Conservation (phyloP, 352 stramenopile genomes). For the Phytophthora multivora region DNA sequence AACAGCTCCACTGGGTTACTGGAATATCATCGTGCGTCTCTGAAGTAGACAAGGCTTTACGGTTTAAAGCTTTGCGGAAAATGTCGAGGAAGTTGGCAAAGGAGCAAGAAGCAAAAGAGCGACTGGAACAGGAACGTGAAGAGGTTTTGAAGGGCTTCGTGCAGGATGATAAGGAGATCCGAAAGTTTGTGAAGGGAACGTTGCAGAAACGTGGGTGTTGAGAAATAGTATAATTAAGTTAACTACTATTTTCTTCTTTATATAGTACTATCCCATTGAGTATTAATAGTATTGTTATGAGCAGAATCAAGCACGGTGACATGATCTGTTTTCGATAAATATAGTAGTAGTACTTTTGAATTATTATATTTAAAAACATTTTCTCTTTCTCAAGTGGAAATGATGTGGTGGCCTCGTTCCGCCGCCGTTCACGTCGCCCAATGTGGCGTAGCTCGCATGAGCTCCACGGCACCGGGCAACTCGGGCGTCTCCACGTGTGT, state of each 20-base stretch:
- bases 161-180: constrained; percentile 6
- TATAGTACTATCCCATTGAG: no score
- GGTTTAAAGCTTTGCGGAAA: constrained; percentile 15
- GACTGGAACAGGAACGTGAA: constrained; percentile 12
- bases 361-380: no score
- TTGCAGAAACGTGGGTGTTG: not conserved
- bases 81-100: constrained; percentile 17
- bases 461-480: constrained; percentile 15
- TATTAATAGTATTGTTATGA: no score
- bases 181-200: constrained; percentile 8
- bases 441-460: not conserved
- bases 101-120: constrained; percentile 20
- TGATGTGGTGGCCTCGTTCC: constrained; percentile 6
- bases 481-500: constrained; percentile 43
- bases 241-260: no score
- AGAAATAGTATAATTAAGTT: no score
- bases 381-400: no score
- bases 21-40: constrained; percentile 4
- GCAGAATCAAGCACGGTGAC: no score
- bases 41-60: constrained; percentile 3
- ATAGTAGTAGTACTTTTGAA: no score
- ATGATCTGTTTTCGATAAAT: no score
- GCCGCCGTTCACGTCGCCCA: not conserved
- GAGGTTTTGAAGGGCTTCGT: constrained; percentile 6
- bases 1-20: constrained; percentile 24